A percentile compares a stretch with the other conserved stretches of the same genome.
Conservation (phyloP, 2,329 filamentous ascomycete genomes). For the Aspergillus sp. region DNA sequence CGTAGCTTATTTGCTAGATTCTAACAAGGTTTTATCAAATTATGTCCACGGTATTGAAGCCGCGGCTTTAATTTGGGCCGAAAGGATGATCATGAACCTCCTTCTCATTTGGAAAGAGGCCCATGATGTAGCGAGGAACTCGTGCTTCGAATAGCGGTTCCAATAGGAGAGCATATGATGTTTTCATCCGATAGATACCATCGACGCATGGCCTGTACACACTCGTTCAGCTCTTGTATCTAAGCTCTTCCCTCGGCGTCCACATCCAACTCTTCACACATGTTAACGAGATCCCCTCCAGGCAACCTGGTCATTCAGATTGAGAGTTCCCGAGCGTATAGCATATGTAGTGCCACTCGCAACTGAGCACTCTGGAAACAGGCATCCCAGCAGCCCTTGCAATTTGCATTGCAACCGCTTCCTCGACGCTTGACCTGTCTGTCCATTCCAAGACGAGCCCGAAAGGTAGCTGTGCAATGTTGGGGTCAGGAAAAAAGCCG, state of each 20-base stretch:
- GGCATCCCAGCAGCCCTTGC: slow-evolving; percentile 29
- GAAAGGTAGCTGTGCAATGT: slow-evolving; percentile 31
- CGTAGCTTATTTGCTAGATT: slow-evolving; percentile 11
- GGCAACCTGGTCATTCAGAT: slow-evolving; percentile 39
- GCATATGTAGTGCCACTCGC: slow-evolving; percentile 23
- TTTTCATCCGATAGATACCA: slow-evolving; percentile 24
- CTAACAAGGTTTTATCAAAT: slow-evolving; percentile 18
- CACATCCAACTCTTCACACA: slow-evolving; percentile 17
- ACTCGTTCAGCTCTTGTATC: slow-evolving; percentile 29
- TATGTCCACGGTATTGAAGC: slow-evolving; percentile 19
- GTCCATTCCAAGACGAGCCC: slow-evolving; percentile 36
- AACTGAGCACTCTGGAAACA: slow-evolving; percentile 27
- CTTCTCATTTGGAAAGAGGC: slow-evolving; percentile 20
- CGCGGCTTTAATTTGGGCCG: slow-evolving; percentile 18
- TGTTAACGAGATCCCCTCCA: slow-evolving; percentile 25
- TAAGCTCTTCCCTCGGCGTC: slow-evolving; percentile 25
- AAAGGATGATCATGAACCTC: slow-evolving; percentile 27
- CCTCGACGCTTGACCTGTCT: slow-evolving; percentile 30
- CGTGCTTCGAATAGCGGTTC: slow-evolving; percentile 25
- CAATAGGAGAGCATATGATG: slow-evolving; percentile 26
- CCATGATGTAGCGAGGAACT: slow-evolving; percentile 28
- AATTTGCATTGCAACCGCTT: slow-evolving; percentile 31
- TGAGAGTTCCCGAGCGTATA: slow-evolving; percentile 20
- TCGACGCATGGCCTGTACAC: slow-evolving; percentile 27
- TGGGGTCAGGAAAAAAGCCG: slow-evolving; percentile 15